A percentile compares a stretch with the other conserved stretches of the same genome.
phyloP scores from a whole-genome alignment of 2,329 filamentous ascomycete genomes.

The Arthrocladium fulminans region DNA sequence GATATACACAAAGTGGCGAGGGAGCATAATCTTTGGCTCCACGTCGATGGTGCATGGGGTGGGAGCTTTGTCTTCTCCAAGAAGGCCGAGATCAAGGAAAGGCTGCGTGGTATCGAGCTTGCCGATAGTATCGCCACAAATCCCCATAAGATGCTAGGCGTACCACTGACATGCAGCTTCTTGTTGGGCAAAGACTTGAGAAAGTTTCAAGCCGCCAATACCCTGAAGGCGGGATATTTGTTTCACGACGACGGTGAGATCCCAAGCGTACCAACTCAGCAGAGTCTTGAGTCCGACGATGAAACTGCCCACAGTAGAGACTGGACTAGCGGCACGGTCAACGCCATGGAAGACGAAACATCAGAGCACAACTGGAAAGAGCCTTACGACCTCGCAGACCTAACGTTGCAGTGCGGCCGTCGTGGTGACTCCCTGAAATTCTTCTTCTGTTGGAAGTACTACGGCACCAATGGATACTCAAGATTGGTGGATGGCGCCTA shows the following conservation, averaged over 20 bases:
- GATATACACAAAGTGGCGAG: constrained; percentile 63
- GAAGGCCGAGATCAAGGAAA: constrained; percentile 45
- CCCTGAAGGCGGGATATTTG: constrained; percentile 74
- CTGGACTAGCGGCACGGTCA: neutral
- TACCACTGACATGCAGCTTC: constrained; percentile 84
- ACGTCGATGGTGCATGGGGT: constrained; percentile 89
- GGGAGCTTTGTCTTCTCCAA: constrained; percentile 68
- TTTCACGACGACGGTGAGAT: constrained; percentile 62
- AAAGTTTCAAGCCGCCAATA: constrained; percentile 75
- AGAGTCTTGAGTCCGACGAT: constrained; percentile 27
- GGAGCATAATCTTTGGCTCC: constrained; percentile 72
- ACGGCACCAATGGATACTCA: constrained; percentile 67
- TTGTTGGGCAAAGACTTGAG: constrained; percentile 68
- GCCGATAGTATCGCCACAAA: constrained; percentile 82
- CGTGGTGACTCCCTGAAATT: constrained; percentile 79
- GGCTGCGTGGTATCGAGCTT: constrained; percentile 60
- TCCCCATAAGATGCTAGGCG: constrained; percentile 95
- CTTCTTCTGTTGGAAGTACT: constrained; percentile 81
- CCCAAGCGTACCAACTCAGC: too few relatives aligned
- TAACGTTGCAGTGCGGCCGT: constrained; percentile 88
- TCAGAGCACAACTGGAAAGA: constrained; percentile 38
- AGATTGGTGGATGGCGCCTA: constrained; percentile 64
- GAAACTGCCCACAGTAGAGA: constrained; percentile 5
- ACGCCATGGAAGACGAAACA: neutral
- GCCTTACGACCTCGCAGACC: constrained; percentile 80